Base-by-base conservation (phyloP, 1,284 basidiomycete genomes). In the Ceratorhiza oryzae-sativae region DNA sequence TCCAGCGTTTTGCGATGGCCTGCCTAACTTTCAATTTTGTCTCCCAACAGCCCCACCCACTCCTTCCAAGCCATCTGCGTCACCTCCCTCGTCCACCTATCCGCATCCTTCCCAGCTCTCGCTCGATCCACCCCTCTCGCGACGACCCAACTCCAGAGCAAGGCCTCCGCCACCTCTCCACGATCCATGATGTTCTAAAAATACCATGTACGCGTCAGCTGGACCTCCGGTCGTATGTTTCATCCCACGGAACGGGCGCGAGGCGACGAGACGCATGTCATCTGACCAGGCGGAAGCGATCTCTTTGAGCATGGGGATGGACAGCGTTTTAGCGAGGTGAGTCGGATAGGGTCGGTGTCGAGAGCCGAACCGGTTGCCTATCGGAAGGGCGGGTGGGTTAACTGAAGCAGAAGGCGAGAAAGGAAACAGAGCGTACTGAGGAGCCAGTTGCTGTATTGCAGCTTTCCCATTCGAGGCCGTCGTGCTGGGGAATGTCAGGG, bases 281-380 rank as follows among this genome's bases (percentile, higher is more conserved):
- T 59, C 45, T 23, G 36, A 10, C 74, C 74, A 75, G 9, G 72
- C 71, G 15, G 12, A 27, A 12, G 71, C 18, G 18, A 75, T 56
- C 41, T 75, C 74, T 23, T 59, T 9, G 49, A 75, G 65, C 36
- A 74, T 55, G 5, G 73, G 36, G 10, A 60, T 58, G 1, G 60
- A 59, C 27, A 74, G 73, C 3, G 72, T 60, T 62, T 74, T 74
- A 1, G 73, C 73, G n/a, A 67, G 65, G 56, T 75, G 74, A 2
- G 71, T 46, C 27, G 65, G 36, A 53, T 75, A 75, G 5, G 74
- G 74, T 18, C 74, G 74, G 39, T 48, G 34, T 6, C 74, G 63
- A 8, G 27, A 18, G 41, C 74, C 74, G 48, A 75, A 75, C 4
- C 73, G 71, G 30, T 53, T 48, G 61, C 74, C 74, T 75, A 36